Conservation (phyloP, 805 yeast genomes). For the Ogataea neopini region DNA sequence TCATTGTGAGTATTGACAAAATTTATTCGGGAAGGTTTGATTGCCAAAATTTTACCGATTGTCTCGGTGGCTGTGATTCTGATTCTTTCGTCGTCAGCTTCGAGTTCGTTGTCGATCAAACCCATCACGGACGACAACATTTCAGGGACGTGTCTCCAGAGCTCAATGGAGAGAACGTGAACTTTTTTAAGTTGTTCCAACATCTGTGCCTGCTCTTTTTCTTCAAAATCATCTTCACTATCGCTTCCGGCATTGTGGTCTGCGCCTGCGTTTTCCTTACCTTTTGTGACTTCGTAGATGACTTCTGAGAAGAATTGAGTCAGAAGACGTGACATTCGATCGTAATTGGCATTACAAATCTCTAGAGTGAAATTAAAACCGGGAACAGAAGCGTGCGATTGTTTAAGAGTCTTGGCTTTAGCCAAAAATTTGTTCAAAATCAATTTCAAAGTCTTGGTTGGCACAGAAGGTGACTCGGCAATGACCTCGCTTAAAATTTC, state of each 20-base stretch:
- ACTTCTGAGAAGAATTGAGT: constrained; percentile 81
- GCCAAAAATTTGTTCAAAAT: constrained; percentile 63
- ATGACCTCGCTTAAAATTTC: constrained; percentile 76
- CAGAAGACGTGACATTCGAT: constrained; percentile 70
- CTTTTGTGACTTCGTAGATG: constrained; percentile 50
- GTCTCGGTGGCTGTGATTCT: constrained; percentile 72
- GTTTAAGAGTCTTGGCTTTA: constrained; percentile 28
- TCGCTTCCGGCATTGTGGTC: constrained; percentile 25
- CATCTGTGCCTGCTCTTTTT: constrained; percentile 10
- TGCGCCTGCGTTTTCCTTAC: constrained; percentile 22
- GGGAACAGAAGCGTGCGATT: constrained; percentile 43
- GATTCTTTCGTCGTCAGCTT: constrained; percentile 64
- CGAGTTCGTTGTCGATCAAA: constrained; percentile 73
- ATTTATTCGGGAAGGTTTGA: constrained; percentile 50
- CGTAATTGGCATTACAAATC: constrained; percentile 69
- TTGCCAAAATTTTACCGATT: constrained; percentile 63
- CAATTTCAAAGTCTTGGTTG: constrained; percentile 58
- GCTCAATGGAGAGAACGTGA: constrained; percentile 60
- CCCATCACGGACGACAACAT: constrained; percentile 73
- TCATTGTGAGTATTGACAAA: constrained; percentile 59
- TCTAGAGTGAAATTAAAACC: constrained; percentile 65
- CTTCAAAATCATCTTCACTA: constrained; percentile 24
- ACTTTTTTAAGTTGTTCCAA: constrained; percentile 53
- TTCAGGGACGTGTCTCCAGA: constrained; percentile 82
- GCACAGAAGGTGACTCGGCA: constrained; percentile 66